Conservation (phyloP, 192 early-diverging fungal species). For the Neocallimastix lanati region DNA sequence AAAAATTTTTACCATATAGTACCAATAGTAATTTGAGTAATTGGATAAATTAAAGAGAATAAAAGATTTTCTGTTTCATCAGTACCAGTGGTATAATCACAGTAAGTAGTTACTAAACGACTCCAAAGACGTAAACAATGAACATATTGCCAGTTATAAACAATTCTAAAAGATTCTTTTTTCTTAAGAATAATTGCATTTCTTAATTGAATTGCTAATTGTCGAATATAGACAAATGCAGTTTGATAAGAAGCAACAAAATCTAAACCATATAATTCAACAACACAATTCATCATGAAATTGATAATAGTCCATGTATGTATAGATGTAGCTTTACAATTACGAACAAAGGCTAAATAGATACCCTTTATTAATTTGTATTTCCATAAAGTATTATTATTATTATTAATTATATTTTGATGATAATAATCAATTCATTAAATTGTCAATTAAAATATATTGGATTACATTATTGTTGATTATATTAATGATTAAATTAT, state of each 20-base stretch:
- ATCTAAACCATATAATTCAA: conserved; percentile 69
- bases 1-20: conserved; percentile 26
- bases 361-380: conserved; percentile 14
- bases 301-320: conserved; percentile 67
- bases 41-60: conserved; percentile 62
- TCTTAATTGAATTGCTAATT: conserved; percentile 81
- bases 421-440: too few species aligned
- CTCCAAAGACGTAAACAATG: conserved; percentile 85
- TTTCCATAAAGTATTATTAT: too few species aligned
- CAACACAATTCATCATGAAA: conserved; percentile 84
- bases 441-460: too few species aligned
- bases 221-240: conserved; percentile 80
- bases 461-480: too few species aligned
- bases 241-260: conserved; percentile 71
- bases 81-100: conserved; percentile 17
- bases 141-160: conserved; percentile 96
- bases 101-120: conserved; percentile 59
- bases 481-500: too few species aligned
- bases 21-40: conserved; percentile 61
- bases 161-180: conserved; percentile 69
- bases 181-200: conserved; percentile 67
- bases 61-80: conserved; percentile 6
- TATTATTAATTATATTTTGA: too few species aligned
- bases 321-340: conserved; percentile 53
- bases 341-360: conserved; percentile 63